A percentile compares a stretch with the other conserved stretches of the same genome.
These are phyloP conservation scores for Aspergillus brasiliensis DNA, from an alignment of 2,329 filamentous ascomycete species.

Conservation along the genomic window DNA sequence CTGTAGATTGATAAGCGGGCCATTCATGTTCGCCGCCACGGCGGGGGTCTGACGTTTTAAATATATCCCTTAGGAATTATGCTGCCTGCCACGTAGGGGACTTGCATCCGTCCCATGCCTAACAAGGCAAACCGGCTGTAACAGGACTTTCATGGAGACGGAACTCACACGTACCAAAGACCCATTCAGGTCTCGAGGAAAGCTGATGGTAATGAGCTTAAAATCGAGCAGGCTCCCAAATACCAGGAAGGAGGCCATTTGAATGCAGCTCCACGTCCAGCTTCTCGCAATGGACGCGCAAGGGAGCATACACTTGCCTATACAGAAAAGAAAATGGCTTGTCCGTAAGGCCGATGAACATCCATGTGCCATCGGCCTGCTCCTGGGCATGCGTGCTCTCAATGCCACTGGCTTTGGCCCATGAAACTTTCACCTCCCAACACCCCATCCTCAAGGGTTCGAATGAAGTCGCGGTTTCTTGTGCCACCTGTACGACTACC, in stretches of 20 bases:
- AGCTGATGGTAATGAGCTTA: conserved; percentile 12
- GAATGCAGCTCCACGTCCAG: conserved; percentile 19
- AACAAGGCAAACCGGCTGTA: neutral
- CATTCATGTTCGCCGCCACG: conserved; percentile 4
- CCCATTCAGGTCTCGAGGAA: neutral
- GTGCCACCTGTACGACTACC: conserved; percentile 67
- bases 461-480: conserved; percentile 82
- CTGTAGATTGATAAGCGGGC: neutral
- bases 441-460: conserved; percentile 90
- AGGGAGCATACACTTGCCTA: conserved; percentile 19
- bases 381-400: conserved; percentile 27
- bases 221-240: conserved; percentile 22
- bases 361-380: conserved; percentile 8
- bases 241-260: conserved; percentile 14
- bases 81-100: neutral
- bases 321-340: conserved; percentile 14
- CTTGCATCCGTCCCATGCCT: neutral
- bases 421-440: conserved; percentile 84
- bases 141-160: neutral
- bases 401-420: conserved; percentile 73
- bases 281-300: conserved; percentile 16
- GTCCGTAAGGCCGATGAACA: conserved; percentile 18
- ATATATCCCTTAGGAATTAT: conserved; percentile 1
- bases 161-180: neutral
- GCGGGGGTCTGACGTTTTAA: conserved; percentile 6